phyloP scores from a whole-genome alignment of 208 protist genomes.

The Leishmania amazonensis region DNA sequence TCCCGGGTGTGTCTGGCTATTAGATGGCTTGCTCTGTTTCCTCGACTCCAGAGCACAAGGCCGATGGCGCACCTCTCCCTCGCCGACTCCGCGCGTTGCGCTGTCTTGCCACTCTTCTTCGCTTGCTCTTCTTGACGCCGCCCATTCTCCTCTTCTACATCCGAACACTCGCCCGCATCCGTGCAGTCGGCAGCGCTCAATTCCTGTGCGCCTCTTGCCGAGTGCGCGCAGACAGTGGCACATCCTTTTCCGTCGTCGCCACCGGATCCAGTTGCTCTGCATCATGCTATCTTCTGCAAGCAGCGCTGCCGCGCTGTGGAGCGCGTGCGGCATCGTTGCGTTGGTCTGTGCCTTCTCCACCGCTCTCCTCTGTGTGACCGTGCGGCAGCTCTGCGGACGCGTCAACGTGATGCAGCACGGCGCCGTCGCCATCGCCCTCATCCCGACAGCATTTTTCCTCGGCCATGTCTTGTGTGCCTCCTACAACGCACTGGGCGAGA shows the following conservation, averaged over 20 bases:
- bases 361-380: background rate
- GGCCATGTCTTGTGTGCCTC: slow-evolving; percentile 18
- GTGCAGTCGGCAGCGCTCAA: too few relatives aligned
- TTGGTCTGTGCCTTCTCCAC: background rate
- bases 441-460: slow-evolving; percentile 36
- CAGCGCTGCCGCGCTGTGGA: slow-evolving; percentile 1
- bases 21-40: background rate
- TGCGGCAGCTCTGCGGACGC: background rate
- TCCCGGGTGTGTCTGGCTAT: background rate
- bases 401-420: slow-evolving; percentile 28
- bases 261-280: background rate
- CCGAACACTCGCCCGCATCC: background rate
- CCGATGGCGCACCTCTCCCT: background rate
- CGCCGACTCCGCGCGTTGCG: background rate
- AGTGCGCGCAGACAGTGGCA: background rate
- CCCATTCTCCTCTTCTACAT: background rate
- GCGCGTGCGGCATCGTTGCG: background rate
- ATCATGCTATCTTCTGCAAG: slow-evolving; percentile 2
- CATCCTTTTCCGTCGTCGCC: background rate
- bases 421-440: slow-evolving; percentile 38
- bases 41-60: background rate
- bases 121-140: background rate
- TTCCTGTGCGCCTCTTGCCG: background rate
- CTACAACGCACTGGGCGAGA: slow-evolving; percentile 20
- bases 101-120: background rate